phyloP scores from a whole-genome alignment of 148 eudicot species.

The Diospyros lotus region DNA sequence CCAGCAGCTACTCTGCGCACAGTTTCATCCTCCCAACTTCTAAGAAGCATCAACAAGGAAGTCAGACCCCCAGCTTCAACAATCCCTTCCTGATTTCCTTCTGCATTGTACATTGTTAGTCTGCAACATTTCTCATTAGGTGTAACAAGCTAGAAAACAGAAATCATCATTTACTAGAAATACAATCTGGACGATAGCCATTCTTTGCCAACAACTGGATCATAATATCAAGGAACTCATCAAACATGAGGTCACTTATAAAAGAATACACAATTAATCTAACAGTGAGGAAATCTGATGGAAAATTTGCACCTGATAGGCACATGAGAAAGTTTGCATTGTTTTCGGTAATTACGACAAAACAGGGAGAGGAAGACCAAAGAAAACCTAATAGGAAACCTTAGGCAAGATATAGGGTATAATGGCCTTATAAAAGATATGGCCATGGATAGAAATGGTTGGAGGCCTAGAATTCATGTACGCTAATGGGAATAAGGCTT shows the following conservation, averaged over 20 bases:
- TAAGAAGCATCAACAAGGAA: constrained; percentile 91
- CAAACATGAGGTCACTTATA: neutral
- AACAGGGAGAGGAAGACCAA: too few relatives aligned
- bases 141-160: constrained; percentile 2
- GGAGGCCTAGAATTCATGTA: too few relatives aligned
- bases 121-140: constrained; percentile 1
- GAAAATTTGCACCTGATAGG: too few relatives aligned
- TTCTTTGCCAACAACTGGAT: neutral
- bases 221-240: neutral
- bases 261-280: too few relatives aligned
- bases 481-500: too few relatives aligned
- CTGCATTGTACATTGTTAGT: constrained; percentile 35
- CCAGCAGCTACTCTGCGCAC: constrained; percentile 98
- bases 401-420: too few relatives aligned
- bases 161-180: neutral
- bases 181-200: neutral
- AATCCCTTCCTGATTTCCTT: constrained; percentile 88
- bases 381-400: too few relatives aligned
- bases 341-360: too few relatives aligned
- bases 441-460: too few relatives aligned
- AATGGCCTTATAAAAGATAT: too few relatives aligned
- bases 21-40: constrained; percentile 91
- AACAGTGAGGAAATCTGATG: too few relatives aligned
- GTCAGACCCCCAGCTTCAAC: constrained; percentile 97
- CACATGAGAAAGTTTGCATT: too few relatives aligned